These are phyloP conservation scores for Byssoonygena ceratinophila DNA, from an alignment of 2,329 filamentous ascomycete species.

Conservation along the genomic window DNA sequence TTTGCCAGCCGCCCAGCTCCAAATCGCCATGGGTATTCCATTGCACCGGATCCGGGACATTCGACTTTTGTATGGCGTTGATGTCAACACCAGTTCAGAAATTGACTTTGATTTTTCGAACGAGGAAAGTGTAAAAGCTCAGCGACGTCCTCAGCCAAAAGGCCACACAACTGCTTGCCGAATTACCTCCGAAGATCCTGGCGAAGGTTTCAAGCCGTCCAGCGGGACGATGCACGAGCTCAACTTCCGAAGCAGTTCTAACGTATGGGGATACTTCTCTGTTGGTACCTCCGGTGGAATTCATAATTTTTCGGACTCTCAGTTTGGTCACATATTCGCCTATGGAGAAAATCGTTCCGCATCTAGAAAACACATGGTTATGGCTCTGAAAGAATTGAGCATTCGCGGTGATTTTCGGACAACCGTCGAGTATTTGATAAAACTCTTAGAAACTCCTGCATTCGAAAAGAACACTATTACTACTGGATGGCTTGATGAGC, in stretches of 20 bases:
- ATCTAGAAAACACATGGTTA: conserved; percentile 97
- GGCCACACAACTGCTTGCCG: conserved; percentile 96
- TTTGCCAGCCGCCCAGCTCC: conserved; percentile 89
- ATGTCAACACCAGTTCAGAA: conserved; percentile 71
- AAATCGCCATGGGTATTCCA: conserved; percentile 97
- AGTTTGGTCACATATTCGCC: conserved; percentile 98
- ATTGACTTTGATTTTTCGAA: conserved; percentile 97
- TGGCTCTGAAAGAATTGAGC: conserved; percentile 94
- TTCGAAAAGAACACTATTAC: conserved; percentile 99
- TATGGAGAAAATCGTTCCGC: conserved; percentile 96
- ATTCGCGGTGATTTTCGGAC: conserved; percentile 99
- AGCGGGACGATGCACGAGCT: conserved; percentile 98
- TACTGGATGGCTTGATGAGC: conserved; percentile 95
- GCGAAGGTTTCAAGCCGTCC: conserved; percentile 98
- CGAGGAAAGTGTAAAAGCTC: conserved; percentile 68
- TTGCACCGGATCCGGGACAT: conserved; percentile 94
- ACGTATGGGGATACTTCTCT: conserved; percentile 99
- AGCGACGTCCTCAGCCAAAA: conserved; percentile 84
- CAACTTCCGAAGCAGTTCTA: conserved; percentile 97
- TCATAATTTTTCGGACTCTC: conserved; percentile 97
- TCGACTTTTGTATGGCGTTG: conserved; percentile 86
- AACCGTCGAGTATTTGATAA: conserved; percentile 97
- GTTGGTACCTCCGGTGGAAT: conserved; percentile 94
- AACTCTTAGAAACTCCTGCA: conserved; percentile 92
- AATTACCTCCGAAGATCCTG: conserved; percentile 97